Evolutionary conservation across 208 protist genomes (phyloP), one percentile per base, ranked within the genome.

Genomic region (Wallacemonas sp.): DNA sequence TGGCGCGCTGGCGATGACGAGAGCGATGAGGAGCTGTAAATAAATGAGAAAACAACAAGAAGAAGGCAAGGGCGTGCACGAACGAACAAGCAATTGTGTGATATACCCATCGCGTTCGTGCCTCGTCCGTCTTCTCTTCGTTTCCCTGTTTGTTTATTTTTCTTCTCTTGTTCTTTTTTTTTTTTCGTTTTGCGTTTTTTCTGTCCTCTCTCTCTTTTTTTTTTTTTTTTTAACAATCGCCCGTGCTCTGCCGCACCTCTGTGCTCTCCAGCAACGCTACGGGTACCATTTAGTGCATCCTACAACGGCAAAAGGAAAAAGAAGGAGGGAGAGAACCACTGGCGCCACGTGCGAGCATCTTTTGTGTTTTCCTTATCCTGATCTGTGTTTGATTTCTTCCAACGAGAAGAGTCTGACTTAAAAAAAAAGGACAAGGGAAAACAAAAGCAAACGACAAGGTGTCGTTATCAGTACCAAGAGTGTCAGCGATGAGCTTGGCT

Each of bases 11-110:
- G 30, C 26, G 38, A 33, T 0, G 54, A 78, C 26, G 72, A 69
- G 54, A 60, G 55, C 33, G 62, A 49, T 14, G 62, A 68, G 22
- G 56, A 66, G n/a, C 53, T 55, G 3, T 68, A 69, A 66, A 5
- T 21, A 61, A 56, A 46, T 0, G 42, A 67, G 61, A 45, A 53
- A 27, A 36, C 19, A 28, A 39, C 17, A 5, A 49, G 27, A 55
- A 49, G 6, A 19, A 49, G 14, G 36, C 6, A 41, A 6, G 36
- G 9, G n/a, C n/a, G n/a, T n/a, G n/a, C n/a, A n/a, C n/a, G n/a
- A n/a, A n/a, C n/a, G n/a, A n/a, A n/a, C n/a, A n/a, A n/a, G n/a
- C n/a, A n/a, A n/a, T 51, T 12, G 8, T 51, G 9, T 51, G 0
- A 22, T 51, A 26, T 51, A 11, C 0, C 22, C 8, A 51, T 24